Percentiles rank a stretch among this genome's conserved stretches.
Evolutionary conservation across 75 land plant genomes (phyloP).

Genomic region (Sequoia sempervirens): DNA sequence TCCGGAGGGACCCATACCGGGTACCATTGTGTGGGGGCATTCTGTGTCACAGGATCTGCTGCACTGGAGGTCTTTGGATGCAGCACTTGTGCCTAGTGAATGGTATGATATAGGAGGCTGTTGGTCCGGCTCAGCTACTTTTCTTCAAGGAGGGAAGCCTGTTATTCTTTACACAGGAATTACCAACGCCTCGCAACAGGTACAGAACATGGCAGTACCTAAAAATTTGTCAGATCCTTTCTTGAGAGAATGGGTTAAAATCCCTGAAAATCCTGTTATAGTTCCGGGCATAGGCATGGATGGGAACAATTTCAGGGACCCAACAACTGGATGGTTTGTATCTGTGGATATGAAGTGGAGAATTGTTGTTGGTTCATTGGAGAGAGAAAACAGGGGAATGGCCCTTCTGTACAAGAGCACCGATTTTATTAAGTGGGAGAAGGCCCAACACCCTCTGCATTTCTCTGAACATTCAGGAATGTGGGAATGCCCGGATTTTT

Average conservation of each 20-base stretch:
- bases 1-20: slow-evolving; percentile 44
- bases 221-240: slow-evolving; percentile 53
- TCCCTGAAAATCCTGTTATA: slow-evolving; percentile 51
- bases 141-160: slow-evolving; percentile 55
- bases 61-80: slow-evolving; percentile 51
- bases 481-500: slow-evolving; percentile 93
- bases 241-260: slow-evolving; percentile 58
- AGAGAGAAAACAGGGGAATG: slow-evolving; percentile 27
- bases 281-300: slow-evolving; percentile 27
- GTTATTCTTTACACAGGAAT: slow-evolving; percentile 68
- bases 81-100: slow-evolving; percentile 53
- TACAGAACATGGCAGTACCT: slow-evolving; percentile 64
- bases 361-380: slow-evolving; percentile 33
- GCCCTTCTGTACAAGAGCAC: slow-evolving; percentile 47
- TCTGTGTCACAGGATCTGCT: slow-evolving; percentile 72
- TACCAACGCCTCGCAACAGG: slow-evolving; percentile 23
- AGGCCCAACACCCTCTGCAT: slow-evolving; percentile 35
- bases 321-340: slow-evolving; percentile 59
- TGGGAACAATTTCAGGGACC: slow-evolving; percentile 61
- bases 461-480: slow-evolving; percentile 44
- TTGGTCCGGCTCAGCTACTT: slow-evolving; percentile 82
- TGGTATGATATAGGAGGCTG: slow-evolving; percentile 68
- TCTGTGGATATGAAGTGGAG: slow-evolving; percentile 57
- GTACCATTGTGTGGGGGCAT: slow-evolving; percentile 82
- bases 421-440: slow-evolving; percentile 50